These are phyloP conservation scores for Micractinium sp. DNA, from an alignment of 139 green algal genomes.

Conservation along the genomic window DNA sequence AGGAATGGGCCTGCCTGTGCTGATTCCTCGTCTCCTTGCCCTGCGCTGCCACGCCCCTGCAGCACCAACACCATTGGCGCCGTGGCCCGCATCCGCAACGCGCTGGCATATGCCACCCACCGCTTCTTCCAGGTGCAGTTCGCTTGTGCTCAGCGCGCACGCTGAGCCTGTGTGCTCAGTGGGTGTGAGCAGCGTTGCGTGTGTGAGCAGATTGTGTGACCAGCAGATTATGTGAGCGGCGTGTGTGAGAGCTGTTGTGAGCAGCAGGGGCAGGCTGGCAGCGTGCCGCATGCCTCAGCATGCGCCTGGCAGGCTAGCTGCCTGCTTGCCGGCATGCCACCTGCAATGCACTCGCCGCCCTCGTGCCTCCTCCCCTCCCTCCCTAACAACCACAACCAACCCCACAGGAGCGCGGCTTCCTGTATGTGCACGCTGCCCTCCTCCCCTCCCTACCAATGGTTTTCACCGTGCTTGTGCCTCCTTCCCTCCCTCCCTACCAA, in stretches of 20 bases:
- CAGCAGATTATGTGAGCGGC: no score
- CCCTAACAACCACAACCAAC: no score
- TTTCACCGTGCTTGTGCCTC: background rate
- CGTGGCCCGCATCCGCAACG: conserved; percentile 95
- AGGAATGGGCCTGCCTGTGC: background rate
- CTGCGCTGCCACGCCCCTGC: background rate
- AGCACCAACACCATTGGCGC: conserved; percentile 96
- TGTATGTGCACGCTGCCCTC: conserved; percentile 97
- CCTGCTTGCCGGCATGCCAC: no score
- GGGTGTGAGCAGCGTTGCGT: no score
- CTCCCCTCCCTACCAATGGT: conserved; percentile 50
- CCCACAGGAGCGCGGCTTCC: conserved; percentile 79
- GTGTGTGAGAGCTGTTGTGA: no score
- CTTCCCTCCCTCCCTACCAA: background rate
- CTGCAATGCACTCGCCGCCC: no score
- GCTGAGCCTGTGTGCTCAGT: background rate
- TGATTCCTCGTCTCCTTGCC: background rate
- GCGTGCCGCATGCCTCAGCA: no score
- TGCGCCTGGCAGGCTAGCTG: no score
- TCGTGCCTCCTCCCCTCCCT: no score
- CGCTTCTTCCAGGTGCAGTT: conserved; percentile 85
- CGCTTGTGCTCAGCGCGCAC: no score
- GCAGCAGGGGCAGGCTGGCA: no score
- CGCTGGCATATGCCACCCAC: conserved; percentile 95
- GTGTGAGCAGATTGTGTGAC: no score